These are phyloP conservation scores for Cicer chorassanicum DNA, from an alignment of 306 rosid genomes.

Conservation along the genomic window DNA sequence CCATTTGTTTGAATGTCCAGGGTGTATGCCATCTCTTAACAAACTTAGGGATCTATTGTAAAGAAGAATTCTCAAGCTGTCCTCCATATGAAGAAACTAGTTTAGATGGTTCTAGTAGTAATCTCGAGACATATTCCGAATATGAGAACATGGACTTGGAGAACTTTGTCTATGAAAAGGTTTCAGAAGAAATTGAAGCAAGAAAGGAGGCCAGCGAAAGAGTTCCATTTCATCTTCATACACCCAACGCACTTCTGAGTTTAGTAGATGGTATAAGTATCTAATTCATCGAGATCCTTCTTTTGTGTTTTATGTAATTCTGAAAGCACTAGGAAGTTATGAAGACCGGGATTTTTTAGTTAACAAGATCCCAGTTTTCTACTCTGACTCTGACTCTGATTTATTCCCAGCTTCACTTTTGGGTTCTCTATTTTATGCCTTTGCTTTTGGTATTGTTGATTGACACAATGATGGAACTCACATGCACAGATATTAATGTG, in stretches of 20 bases:
- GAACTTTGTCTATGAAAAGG: conserved; percentile 83
- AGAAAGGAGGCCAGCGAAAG: conserved; percentile 73
- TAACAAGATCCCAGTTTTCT: conserved; percentile 35
- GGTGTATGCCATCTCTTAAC: conserved; percentile 84
- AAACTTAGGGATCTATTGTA: conserved; percentile 74
- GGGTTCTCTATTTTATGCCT: conserved; percentile 21
- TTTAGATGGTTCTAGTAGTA: conserved; percentile 73
- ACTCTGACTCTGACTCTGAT: conserved; percentile 23
- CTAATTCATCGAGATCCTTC: neutral
- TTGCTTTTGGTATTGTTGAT: conserved; percentile 35
- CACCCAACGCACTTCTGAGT: conserved; percentile 70
- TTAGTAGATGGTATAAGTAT: conserved; percentile 77
- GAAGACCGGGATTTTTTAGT: conserved; percentile 28
- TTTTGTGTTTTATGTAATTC: conserved; percentile 20
- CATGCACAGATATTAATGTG: conserved; percentile 69
- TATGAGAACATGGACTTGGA: conserved; percentile 95
- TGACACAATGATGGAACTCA: conserved; percentile 36
- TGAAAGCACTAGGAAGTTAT: conserved; percentile 19
- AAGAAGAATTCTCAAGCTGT: conserved; percentile 71
- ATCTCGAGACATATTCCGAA: conserved; percentile 72
- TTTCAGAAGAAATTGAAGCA: conserved; percentile 86
- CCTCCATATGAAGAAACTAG: conserved; percentile 66
- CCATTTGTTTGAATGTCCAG: conserved; percentile 59
- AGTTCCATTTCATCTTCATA: conserved; percentile 84
- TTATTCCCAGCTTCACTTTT: conserved; percentile 30